Percentiles rank a stretch among this genome's conserved stretches.
phyloP scores from a whole-genome alignment of 371 early-diverging fungal species.

The Sporodiniella umbellata region DNA sequence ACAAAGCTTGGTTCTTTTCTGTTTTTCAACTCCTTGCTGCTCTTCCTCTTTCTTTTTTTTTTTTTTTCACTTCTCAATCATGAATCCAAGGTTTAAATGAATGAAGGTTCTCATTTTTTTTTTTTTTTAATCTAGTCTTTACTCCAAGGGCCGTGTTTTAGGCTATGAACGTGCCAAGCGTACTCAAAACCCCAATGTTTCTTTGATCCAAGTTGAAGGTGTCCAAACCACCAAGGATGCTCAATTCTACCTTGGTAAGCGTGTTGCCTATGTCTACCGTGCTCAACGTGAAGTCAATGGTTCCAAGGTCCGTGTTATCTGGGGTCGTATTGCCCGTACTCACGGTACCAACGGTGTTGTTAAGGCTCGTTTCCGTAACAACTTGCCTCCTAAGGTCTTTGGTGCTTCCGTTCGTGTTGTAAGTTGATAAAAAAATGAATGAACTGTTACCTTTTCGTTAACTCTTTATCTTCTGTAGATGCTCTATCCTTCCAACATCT shows the following conservation, averaged over 20 bases:
- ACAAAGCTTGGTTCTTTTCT: too few relatives aligned
- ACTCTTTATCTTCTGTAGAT: slow-evolving; percentile 53
- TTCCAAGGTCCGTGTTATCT: slow-evolving; percentile 88
- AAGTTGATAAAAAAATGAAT: slow-evolving; percentile 20
- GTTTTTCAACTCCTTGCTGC: too few relatives aligned
- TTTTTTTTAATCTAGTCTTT: slow-evolving; percentile 62
- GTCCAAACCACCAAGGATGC: slow-evolving; percentile 80
- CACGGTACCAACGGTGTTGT: slow-evolving; percentile 90
- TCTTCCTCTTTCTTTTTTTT: not conserved
- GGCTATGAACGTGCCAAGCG: slow-evolving; percentile 88
- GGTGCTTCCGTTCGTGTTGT: slow-evolving; percentile 87
- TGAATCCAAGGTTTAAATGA: too few relatives aligned
- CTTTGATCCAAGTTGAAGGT: slow-evolving; percentile 87
- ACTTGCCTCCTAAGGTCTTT: slow-evolving; percentile 87
- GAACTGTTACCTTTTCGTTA: not conserved
- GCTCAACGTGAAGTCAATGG: slow-evolving; percentile 86
- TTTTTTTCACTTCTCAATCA: not conserved
- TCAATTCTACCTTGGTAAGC: slow-evolving; percentile 83
- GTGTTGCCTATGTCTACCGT: slow-evolving; percentile 74
- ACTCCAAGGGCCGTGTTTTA: slow-evolving; percentile 90
- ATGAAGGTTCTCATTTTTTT: too few relatives aligned
- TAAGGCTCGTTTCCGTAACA: slow-evolving; percentile 87
- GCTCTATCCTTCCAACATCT: slow-evolving; percentile 93
- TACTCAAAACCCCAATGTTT: slow-evolving; percentile 80
- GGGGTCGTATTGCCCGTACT: slow-evolving; percentile 89